These are phyloP conservation scores for Nymphaea thermarum DNA, from an alignment of 164 flowering plant genomes.

Conservation along the genomic window DNA sequence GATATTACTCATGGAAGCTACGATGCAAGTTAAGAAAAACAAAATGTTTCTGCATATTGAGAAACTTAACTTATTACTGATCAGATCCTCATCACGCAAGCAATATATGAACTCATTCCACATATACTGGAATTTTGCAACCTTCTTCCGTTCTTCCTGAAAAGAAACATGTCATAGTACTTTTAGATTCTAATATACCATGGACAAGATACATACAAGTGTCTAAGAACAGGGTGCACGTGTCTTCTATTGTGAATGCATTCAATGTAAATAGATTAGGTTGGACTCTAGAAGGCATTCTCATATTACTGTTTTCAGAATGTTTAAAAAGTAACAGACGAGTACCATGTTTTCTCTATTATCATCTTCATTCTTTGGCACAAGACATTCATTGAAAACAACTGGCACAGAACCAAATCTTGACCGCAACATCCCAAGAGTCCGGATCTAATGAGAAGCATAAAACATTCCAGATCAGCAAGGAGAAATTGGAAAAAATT, in stretches of 20 bases:
- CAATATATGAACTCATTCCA: conserved; percentile 80
- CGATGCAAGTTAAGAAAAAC: no score
- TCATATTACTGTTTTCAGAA: no score
- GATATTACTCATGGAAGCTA: no score
- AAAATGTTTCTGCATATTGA: neutral
- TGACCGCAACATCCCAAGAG: conserved; percentile 94
- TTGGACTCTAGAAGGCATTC: no score
- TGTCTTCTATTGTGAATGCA: neutral
- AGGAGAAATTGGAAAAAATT: no score
- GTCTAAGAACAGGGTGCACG: no score
- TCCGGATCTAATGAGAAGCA: conserved; percentile 50
- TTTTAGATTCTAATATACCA: neutral
- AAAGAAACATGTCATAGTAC: neutral
- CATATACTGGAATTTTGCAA: conserved; percentile 71
- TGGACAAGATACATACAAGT: neutral
- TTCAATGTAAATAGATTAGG: neutral
- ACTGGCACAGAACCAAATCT: conserved; percentile 79
- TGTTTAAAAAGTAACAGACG: no score
- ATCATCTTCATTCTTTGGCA: conserved; percentile 25
- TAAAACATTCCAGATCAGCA: neutral
- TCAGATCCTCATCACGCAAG: conserved; percentile 69
- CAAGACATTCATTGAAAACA: conserved; percentile 55
- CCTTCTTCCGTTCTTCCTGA: conserved; percentile 44
- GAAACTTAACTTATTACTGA: conserved; percentile 49
- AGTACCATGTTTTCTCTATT: no score